A percentile compares a stretch with the other conserved stretches of the same genome.
phyloP scores from a whole-genome alignment of 495 filamentous ascomycete species.

The Antarctomyces pellizariae region DNA sequence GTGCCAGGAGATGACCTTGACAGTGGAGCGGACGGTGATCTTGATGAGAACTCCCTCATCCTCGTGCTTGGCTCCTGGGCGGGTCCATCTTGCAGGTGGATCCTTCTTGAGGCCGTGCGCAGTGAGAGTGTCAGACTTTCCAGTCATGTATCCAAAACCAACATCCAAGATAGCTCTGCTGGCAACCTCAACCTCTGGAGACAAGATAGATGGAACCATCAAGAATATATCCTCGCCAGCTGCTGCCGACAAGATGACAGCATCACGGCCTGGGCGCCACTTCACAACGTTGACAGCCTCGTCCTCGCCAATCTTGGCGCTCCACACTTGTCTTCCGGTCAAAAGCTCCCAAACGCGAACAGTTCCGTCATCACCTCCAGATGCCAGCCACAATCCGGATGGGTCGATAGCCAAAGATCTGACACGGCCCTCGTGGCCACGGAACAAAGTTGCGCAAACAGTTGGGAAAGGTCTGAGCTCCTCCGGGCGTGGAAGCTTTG shows the following conservation, averaged over 20 bases:
- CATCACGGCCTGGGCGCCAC: constrained; percentile 73
- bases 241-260: constrained; percentile 58
- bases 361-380: constrained; percentile 83
- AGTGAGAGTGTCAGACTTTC: constrained; percentile 27
- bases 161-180: constrained; percentile 58
- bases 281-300: constrained; percentile 71
- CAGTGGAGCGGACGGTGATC: constrained; percentile 52
- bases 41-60: constrained; percentile 56
- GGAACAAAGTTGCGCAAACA: constrained; percentile 56
- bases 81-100: constrained; percentile 56
- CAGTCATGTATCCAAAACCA: constrained; percentile 76
- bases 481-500: constrained; percentile 83
- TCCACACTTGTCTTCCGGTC: constrained; percentile 77
- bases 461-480: constrained; percentile 90
- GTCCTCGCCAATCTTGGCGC: constrained; percentile 47
- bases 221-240: constrained; percentile 70
- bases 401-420: constrained; percentile 62
- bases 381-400: constrained; percentile 55
- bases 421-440: constrained; percentile 75
- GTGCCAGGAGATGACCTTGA: constrained; percentile 91
- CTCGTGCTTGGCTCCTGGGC: constrained; percentile 48
- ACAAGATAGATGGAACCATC: constrained; percentile 46
- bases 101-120: constrained; percentile 45
- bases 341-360: constrained; percentile 77
- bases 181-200: constrained; percentile 45